Percentiles rank a stretch among this genome's conserved stretches.
Conservation (phyloP, 495 filamentous ascomycete genomes). For the Geopyxis carbonaria region DNA sequence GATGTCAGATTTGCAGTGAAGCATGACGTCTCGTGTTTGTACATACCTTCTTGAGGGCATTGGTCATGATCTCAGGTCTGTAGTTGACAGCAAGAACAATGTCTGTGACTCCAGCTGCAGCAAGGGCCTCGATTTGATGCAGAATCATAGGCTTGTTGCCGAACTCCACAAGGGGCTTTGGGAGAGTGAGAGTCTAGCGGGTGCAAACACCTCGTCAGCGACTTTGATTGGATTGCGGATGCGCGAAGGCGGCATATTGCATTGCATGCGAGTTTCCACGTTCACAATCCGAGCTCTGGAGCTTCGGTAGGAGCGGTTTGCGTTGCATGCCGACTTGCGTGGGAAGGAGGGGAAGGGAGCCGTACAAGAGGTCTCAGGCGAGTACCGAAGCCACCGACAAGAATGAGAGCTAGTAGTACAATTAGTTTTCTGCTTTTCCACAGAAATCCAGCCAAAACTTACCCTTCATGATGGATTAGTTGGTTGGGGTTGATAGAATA, state of each 20-base stretch:
- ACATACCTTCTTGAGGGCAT: constrained; percentile 48
- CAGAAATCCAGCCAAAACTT: too few relatives aligned
- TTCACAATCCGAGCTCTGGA: too few relatives aligned
- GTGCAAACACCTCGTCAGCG: constrained; percentile 6
- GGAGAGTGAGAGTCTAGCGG: constrained; percentile 77
- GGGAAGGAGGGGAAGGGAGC: constrained; percentile 23
- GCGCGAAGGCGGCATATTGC: too few relatives aligned
- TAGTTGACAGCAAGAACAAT: constrained; percentile 98
- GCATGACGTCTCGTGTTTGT: neutral
- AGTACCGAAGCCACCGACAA: constrained; percentile 97
- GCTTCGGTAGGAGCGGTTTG: too few relatives aligned
- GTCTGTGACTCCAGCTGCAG: constrained; percentile 89
- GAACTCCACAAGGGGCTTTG: constrained; percentile 95
- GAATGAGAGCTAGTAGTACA: constrained; percentile 66
- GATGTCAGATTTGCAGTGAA: neutral
- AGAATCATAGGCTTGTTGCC: constrained; percentile 98
- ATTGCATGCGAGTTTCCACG: too few relatives aligned
- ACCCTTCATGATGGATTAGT: too few relatives aligned
- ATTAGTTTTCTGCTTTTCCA: neutral
- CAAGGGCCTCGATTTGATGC: constrained; percentile 91
- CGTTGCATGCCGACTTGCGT: constrained; percentile 9
- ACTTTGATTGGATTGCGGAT: constrained; percentile 3
- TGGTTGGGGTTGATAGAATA: too few relatives aligned
- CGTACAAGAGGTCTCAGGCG: constrained; percentile 92
- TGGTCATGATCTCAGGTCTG: constrained; percentile 86